phyloP scores from a whole-genome alignment of 1,284 basidiomycete species.

The Ceratobasidium sp. region DNA sequence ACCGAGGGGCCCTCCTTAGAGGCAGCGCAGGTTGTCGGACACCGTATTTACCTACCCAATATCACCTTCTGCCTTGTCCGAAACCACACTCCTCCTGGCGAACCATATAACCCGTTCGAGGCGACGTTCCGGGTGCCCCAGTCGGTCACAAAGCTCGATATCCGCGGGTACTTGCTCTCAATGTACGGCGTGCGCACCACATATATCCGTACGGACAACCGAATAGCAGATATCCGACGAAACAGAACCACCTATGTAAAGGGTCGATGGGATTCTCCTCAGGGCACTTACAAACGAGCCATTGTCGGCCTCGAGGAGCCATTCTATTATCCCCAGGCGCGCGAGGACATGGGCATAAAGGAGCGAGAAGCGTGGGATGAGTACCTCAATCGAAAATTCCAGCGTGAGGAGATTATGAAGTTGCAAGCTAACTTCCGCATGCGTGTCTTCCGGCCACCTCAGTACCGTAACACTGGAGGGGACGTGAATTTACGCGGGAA shows the following conservation, averaged over 20 bases:
- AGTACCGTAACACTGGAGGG: constrained; percentile 8
- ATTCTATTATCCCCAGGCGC: constrained; percentile 87
- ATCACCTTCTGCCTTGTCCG: constrained; percentile 84
- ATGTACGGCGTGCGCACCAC: constrained; percentile 90
- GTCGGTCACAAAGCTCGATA: constrained; percentile 89
- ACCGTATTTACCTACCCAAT: constrained; percentile 90
- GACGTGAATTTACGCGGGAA: constrained; percentile 25
- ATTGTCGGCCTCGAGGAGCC: constrained; percentile 89
- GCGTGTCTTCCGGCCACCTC: constrained; percentile 22
- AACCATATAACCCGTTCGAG: constrained; percentile 92
- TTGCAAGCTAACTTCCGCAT: constrained; percentile 55
- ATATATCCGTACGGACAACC: constrained; percentile 94
- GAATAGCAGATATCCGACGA: constrained; percentile 66
- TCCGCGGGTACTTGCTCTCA: constrained; percentile 84
- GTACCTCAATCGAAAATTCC: constrained; percentile 70
- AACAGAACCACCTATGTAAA: constrained; percentile 51
- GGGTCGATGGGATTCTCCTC: constrained; percentile 54
- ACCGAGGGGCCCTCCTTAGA: constrained; percentile 5
- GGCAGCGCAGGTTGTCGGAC: constrained; percentile 69
- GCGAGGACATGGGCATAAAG: constrained; percentile 74
- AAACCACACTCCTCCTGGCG: constrained; percentile 79
- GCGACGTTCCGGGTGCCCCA: constrained; percentile 91
- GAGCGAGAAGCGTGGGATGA: constrained; percentile 66
- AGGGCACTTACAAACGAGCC: constrained; percentile 83
- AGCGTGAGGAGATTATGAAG: constrained; percentile 59